Conservation (phyloP, 2,329 filamentous ascomycete genomes). For the Canariomyces notabilis region DNA sequence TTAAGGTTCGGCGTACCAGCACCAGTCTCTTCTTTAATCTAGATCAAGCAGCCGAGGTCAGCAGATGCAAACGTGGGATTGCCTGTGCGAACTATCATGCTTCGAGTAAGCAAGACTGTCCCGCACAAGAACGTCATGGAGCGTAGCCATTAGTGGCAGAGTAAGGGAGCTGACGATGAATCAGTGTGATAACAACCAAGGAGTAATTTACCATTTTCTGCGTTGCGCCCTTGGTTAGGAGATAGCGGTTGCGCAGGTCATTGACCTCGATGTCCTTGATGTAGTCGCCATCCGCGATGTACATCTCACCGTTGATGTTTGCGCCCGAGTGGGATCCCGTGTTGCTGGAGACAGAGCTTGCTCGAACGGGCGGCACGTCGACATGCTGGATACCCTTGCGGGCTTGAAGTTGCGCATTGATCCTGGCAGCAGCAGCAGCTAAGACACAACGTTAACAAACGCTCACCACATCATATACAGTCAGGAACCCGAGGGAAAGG, state of each 20-base stretch:
- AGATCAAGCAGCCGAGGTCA: slow-evolving; percentile 85
- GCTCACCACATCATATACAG: background rate
- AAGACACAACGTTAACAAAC: slow-evolving; percentile 29
- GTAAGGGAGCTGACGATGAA: slow-evolving; percentile 42
- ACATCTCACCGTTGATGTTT: slow-evolving; percentile 79
- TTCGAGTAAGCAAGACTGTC: slow-evolving; percentile 65
- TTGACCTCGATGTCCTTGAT: slow-evolving; percentile 99
- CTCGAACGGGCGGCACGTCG: slow-evolving; percentile 77
- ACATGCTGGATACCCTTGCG: slow-evolving; percentile 88
- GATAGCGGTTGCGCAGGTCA: slow-evolving; percentile 92
- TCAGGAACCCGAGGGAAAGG: background rate
- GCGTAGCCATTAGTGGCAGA: slow-evolving; percentile 31
- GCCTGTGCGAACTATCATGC: slow-evolving; percentile 59
- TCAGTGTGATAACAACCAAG: slow-evolving; percentile 63
- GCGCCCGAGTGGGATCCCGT: slow-evolving; percentile 37
- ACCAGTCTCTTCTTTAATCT: slow-evolving; percentile 99
- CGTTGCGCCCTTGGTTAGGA: slow-evolving; percentile 91
- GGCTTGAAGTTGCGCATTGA: slow-evolving; percentile 76
- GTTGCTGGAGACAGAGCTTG: slow-evolving; percentile 38
- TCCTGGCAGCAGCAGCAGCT: slow-evolving; percentile 85
- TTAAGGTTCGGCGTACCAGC: slow-evolving; percentile 80
- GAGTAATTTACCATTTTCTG: slow-evolving; percentile 99
- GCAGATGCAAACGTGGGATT: slow-evolving; percentile 79
- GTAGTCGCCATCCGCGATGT: slow-evolving; percentile 93
- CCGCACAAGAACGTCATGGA: slow-evolving; percentile 39